Conservation (phyloP, 805 yeast species). For the Lachancea sp. region DNA sequence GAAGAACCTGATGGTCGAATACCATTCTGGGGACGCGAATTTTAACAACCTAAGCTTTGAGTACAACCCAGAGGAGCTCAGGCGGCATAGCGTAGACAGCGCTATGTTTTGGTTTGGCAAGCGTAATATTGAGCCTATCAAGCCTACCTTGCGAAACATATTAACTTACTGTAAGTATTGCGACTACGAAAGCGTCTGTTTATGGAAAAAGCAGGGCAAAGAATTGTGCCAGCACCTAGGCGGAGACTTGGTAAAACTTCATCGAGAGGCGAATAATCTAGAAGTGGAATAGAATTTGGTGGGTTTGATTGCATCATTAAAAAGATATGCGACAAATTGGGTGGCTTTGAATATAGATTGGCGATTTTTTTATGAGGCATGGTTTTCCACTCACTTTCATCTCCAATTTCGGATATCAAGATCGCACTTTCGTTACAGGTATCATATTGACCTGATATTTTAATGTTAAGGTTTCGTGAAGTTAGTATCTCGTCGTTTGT, state of each 20-base stretch:
- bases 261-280: not conserved
- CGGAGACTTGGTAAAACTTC: constrained; percentile 10
- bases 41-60: constrained; percentile 38
- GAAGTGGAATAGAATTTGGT: too few species aligned
- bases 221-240: constrained; percentile 15
- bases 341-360: too few species aligned
- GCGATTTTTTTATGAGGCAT: too few species aligned
- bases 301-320: too few species aligned
- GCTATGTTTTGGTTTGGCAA: constrained; percentile 54
- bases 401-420: too few species aligned
- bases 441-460: too few species aligned
- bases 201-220: constrained; percentile 32
- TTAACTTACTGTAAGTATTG: constrained; percentile 46
- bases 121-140: constrained; percentile 42
- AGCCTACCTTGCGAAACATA: constrained; percentile 32
- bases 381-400: too few species aligned
- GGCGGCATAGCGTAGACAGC: constrained; percentile 31
- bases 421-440: too few species aligned
- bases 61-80: constrained; percentile 33
- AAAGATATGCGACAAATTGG: too few species aligned
- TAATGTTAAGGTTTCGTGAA: too few species aligned
- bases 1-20: constrained; percentile 42
- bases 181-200: constrained; percentile 42
- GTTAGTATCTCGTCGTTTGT: too few species aligned
- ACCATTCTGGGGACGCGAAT: constrained; percentile 40